A percentile compares a stretch with the other conserved stretches of the same genome.
Evolutionary conservation across 2,329 filamentous ascomycete species (phyloP).

Genomic region (Trichophyton equinum): DNA sequence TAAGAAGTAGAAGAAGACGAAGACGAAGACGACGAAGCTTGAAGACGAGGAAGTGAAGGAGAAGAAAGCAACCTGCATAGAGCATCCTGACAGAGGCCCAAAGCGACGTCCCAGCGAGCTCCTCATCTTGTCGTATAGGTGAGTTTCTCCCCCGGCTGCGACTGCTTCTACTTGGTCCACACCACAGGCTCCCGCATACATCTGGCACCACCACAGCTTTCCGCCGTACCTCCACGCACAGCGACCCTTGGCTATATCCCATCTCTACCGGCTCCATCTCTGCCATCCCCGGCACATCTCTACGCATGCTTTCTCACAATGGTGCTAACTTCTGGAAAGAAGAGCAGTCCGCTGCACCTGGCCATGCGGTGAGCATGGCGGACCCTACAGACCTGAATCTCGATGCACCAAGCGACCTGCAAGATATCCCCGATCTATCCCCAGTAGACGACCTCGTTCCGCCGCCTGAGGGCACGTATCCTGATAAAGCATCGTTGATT

Average conservation of each 20-base stretch:
- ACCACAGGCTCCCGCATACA: background rate
- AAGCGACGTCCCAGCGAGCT: background rate
- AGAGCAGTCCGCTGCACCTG: background rate
- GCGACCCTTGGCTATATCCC: background rate
- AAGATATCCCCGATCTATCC: slow-evolving; percentile 33
- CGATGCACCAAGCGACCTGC: slow-evolving; percentile 34
- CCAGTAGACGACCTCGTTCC: slow-evolving; percentile 28
- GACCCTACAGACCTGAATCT: slow-evolving; percentile 33
- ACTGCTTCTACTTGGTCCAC: background rate
- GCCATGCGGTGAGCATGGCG: slow-evolving; percentile 24
- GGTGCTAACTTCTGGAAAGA: slow-evolving; percentile 4
- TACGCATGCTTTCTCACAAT: slow-evolving; percentile 1
- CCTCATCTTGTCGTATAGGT: background rate
- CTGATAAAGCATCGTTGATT: slow-evolving; percentile 30
- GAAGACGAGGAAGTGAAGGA: background rate
- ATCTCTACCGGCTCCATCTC: background rate
- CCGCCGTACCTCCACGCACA: slow-evolving; percentile 4
- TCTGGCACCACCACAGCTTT: slow-evolving; percentile 2
- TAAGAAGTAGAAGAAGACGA: background rate
- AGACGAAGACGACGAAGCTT: background rate
- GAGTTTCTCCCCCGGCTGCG: background rate
- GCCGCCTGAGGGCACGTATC: slow-evolving; percentile 33
- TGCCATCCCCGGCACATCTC: background rate
- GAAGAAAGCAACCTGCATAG: background rate
- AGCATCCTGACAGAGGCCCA: background rate